phyloP scores from a whole-genome alignment of 2,329 filamentous ascomycete species.

The Lachnellula occidentalis region DNA sequence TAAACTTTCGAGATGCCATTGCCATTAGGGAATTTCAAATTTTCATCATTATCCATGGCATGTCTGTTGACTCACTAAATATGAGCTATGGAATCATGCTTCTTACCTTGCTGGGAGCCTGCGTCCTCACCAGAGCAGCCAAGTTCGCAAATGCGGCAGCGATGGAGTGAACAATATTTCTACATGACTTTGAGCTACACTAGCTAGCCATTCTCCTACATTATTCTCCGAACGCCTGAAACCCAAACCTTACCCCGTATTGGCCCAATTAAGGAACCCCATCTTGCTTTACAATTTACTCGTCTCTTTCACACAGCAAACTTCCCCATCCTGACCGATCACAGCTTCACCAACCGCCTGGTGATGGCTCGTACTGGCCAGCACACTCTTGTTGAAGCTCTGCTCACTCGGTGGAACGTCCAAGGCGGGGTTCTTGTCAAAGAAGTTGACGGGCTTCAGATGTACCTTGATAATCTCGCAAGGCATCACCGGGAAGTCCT shows the following conservation, averaged over 20 bases:
- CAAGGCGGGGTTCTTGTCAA: conserved; percentile 44
- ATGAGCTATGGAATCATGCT: background rate
- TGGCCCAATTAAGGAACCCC: background rate
- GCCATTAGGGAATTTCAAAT: no score
- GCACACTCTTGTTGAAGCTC: conserved; percentile 35
- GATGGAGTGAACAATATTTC: conserved; percentile 23
- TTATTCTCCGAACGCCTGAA: conserved; percentile 9
- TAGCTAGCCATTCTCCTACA: conserved; percentile 23
- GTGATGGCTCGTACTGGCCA: conserved; percentile 16
- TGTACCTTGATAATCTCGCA: conserved; percentile 48
- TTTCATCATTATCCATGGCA: background rate
- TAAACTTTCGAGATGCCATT: background rate
- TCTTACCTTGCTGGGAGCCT: background rate
- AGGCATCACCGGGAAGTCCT: conserved; percentile 67
- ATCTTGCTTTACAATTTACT: conserved; percentile 18
- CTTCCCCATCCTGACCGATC: conserved; percentile 15
- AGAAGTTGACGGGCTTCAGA: conserved; percentile 48
- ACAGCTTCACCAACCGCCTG: conserved; percentile 18
- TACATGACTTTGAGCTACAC: conserved; percentile 26
- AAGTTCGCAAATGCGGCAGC: background rate
- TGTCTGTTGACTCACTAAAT: background rate
- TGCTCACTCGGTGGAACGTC: conserved; percentile 45
- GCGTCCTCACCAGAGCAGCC: background rate
- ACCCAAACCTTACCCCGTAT: background rate
- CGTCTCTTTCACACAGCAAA: conserved; percentile 24